Conservation (phyloP, 2,329 filamentous ascomycete species). For the Tolypocladium paradoxum region DNA sequence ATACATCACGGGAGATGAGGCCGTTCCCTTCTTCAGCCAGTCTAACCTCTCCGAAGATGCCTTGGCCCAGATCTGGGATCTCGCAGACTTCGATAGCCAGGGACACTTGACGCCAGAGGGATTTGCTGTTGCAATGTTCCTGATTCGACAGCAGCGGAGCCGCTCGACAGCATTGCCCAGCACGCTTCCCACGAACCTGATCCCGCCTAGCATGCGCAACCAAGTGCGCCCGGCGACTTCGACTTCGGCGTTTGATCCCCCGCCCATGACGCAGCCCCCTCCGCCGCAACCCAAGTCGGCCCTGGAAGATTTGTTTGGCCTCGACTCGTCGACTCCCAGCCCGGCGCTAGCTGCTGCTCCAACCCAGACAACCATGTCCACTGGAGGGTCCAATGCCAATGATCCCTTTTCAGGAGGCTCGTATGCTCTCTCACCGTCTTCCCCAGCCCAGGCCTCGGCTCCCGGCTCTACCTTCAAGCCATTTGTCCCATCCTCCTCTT, state of each 20-base stretch:
- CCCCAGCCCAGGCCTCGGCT: slow-evolving; percentile 39
- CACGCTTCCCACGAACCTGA: slow-evolving; percentile 66
- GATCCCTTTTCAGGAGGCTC: slow-evolving; percentile 52
- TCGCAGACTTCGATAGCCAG: slow-evolving; percentile 86
- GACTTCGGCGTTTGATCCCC: slow-evolving; percentile 41
- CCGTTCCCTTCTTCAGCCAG: slow-evolving; percentile 87
- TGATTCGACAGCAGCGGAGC: slow-evolving; percentile 81
- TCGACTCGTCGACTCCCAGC: slow-evolving; percentile 55
- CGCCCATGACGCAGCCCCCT: slow-evolving; percentile 24
- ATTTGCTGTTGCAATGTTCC: slow-evolving; percentile 94
- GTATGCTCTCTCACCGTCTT: slow-evolving; percentile 37
- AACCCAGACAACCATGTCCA: slow-evolving; percentile 52
- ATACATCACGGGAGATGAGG: slow-evolving; percentile 86
- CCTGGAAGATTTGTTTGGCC: slow-evolving; percentile 84
- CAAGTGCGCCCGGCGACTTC: slow-evolving; percentile 41
- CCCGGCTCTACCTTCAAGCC: slow-evolving; percentile 62
- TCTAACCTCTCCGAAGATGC: slow-evolving; percentile 81
- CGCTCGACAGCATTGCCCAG: slow-evolving; percentile 55
- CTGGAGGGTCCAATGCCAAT: slow-evolving; percentile 57
- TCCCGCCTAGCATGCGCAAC: slow-evolving; percentile 76
- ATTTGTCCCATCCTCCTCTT: slow-evolving; percentile 85
- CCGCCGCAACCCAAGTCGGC: slow-evolving; percentile 60
- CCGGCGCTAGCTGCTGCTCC: slow-evolving; percentile 40
- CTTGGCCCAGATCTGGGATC: slow-evolving; percentile 92
- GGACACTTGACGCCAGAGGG: slow-evolving; percentile 79